These are phyloP conservation scores for Blastomyces gilchristii DNA, from an alignment of 2,329 filamentous ascomycete species.

Conservation along the genomic window DNA sequence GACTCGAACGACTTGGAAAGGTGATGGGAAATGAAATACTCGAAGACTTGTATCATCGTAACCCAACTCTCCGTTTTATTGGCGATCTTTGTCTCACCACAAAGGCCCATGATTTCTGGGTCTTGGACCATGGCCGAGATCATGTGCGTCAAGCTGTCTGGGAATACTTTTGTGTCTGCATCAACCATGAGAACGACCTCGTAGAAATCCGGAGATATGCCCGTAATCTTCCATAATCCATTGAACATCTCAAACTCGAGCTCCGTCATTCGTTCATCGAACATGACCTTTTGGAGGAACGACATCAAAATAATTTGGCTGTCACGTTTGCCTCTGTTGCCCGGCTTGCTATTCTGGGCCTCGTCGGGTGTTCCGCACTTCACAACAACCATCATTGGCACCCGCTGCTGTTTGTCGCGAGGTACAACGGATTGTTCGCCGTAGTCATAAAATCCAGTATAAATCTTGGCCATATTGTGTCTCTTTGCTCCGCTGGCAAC, in stretches of 20 bases:
- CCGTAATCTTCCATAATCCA: constrained; percentile 95
- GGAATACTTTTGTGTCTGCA: constrained; percentile 98
- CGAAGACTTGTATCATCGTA: constrained; percentile 96
- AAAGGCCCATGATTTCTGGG: constrained; percentile 97
- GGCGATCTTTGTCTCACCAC: constrained; percentile 98
- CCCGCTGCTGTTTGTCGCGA: constrained; percentile 79
- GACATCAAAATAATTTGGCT: constrained; percentile 99
- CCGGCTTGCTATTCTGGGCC: constrained; percentile 69
- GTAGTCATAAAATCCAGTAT: constrained; percentile 97
- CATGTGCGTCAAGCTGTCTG: constrained; percentile 97
- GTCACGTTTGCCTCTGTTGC: constrained; percentile 96
- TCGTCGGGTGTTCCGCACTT: constrained; percentile 94
- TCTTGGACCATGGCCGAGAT: constrained; percentile 98
- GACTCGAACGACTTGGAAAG: constrained; percentile 95
- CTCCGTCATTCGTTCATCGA: constrained; percentile 98
- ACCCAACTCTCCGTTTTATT: constrained; percentile 96
- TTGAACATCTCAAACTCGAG: constrained; percentile 99
- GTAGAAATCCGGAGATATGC: constrained; percentile 96
- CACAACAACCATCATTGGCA: constrained; percentile 93
- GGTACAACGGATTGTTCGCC: constrained; percentile 71
- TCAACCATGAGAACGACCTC: constrained; percentile 98
- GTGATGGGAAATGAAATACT: constrained; percentile 95
- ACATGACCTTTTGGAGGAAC: constrained; percentile 99
- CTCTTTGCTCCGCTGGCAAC: constrained; percentile 92
- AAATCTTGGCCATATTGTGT: constrained; percentile 99